Percentiles rank a stretch among this genome's conserved stretches.
Conservation (phyloP, 345 rosid genomes). For the Moricandia arvensis region DNA sequence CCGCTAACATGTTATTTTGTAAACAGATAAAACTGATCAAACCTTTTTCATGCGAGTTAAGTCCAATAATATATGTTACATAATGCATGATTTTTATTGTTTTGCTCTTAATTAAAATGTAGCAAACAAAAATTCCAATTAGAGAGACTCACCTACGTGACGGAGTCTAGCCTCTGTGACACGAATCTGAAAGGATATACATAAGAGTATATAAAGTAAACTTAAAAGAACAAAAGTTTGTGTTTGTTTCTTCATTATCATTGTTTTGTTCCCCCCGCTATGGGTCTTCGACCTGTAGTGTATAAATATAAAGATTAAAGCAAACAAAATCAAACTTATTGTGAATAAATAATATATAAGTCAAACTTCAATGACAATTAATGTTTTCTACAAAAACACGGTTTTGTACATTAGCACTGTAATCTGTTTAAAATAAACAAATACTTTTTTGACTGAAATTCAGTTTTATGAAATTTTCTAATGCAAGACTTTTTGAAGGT, state of each 20-base stretch:
- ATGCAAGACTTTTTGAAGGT: not conserved
- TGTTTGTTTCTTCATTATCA: constrained; percentile 17
- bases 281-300: not conserved
- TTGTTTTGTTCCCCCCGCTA: not conserved
- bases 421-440: not conserved
- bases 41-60: not conserved
- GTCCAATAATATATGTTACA: too few species aligned
- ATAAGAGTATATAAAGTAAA: constrained; percentile 18
- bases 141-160: constrained; percentile 14
- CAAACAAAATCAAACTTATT: not conserved
- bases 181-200: constrained; percentile 2
- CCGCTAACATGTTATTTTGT: not conserved
- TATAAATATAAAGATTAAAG: not conserved
- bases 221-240: constrained; percentile 12
- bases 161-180: not conserved
- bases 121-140: not conserved
- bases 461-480: not conserved
- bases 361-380: not conserved
- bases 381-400: not conserved
- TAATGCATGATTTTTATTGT: not conserved
- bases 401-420: not conserved
- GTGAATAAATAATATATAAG: not conserved
- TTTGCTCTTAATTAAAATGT: not conserved
- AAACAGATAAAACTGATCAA: not conserved
- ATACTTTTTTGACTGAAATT: not conserved